A percentile compares a stretch with the other conserved stretches of the same genome.
Evolutionary conservation across 257 asterid species (phyloP).

Genomic region (Plectranthus barbatus): DNA sequence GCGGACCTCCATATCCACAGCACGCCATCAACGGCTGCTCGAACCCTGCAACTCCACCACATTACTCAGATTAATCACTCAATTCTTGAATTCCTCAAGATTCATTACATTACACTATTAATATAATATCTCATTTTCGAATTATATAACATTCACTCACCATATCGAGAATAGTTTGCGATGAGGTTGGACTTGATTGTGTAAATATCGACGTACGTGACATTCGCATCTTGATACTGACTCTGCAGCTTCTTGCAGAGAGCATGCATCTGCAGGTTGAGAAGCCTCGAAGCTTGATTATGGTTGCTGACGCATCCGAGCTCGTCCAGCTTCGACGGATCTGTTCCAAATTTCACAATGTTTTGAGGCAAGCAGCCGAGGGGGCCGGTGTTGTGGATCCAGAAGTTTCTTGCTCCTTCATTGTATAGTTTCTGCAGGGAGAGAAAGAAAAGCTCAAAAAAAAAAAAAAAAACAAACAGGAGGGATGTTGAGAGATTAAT

Average conservation of each 20-base stretch:
- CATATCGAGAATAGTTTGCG: slow-evolving; percentile 65
- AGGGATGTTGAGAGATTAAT: neutral
- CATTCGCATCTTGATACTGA: slow-evolving; percentile 58
- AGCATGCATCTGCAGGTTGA: slow-evolving; percentile 76
- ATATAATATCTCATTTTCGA: no score
- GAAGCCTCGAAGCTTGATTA: slow-evolving; percentile 73
- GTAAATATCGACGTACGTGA: slow-evolving; percentile 64
- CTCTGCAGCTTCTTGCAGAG: slow-evolving; percentile 67
- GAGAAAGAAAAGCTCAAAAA: neutral
- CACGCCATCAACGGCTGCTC: slow-evolving; percentile 86
- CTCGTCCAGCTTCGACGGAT: slow-evolving; percentile 79
- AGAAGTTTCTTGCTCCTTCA: slow-evolving; percentile 77
- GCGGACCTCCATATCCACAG: slow-evolving; percentile 95
- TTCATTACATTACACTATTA: no score
- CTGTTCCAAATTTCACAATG: slow-evolving; percentile 71
- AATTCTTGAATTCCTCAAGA: neutral
- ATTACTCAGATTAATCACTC: no score
- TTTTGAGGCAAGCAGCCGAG: slow-evolving; percentile 89
- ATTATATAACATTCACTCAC: no score
- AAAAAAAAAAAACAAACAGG: no score
- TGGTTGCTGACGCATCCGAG: slow-evolving; percentile 80
- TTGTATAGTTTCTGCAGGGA: slow-evolving; percentile 55
- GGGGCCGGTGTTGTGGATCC: slow-evolving; percentile 97
- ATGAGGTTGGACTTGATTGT: slow-evolving; percentile 78
- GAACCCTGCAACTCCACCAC: slow-evolving; percentile 49